These are phyloP conservation scores for Encephalitozoon intestinalis DNA, from an alignment of 371 early-diverging fungal genomes.

Conservation along the genomic window DNA sequence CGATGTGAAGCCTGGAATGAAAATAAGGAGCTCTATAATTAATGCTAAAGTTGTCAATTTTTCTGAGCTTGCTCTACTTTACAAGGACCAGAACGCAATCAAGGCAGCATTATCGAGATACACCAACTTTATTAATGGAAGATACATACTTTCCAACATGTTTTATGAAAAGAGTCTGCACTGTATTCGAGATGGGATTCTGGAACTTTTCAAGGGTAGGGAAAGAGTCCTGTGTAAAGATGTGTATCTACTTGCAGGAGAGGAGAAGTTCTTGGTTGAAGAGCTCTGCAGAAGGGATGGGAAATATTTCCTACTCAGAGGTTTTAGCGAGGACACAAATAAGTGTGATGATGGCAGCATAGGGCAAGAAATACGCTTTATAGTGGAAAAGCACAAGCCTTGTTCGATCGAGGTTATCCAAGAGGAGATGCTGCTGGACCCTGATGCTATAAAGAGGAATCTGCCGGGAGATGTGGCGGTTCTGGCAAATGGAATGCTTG, in stretches of 20 bases:
- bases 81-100: constrained; percentile 4
- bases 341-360: background rate
- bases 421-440: background rate
- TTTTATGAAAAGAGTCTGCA: constrained; percentile 43
- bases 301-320: constrained; percentile 23
- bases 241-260: constrained; percentile 10
- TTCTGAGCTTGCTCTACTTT: constrained; percentile 18
- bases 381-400: background rate
- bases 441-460: background rate
- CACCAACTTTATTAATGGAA: constrained; percentile 30
- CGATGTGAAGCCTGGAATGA: background rate
- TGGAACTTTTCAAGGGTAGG: constrained; percentile 11
- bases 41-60: constrained; percentile 39
- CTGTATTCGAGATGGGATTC: constrained; percentile 15
- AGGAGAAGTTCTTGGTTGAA: constrained; percentile 20
- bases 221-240: constrained; percentile 5
- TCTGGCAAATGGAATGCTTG: constrained; percentile 1
- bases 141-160: constrained; percentile 40
- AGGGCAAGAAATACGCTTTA: background rate
- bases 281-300: constrained; percentile 26
- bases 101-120: constrained; percentile 22
- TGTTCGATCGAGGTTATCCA: background rate
- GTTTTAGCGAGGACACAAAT: constrained; percentile 6
- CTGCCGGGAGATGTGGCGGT: background rate
- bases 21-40: constrained; percentile 27